Base-by-base conservation (phyloP, 1,139 yeast genomes). In the Hanseniaspora uvarum region DNA sequence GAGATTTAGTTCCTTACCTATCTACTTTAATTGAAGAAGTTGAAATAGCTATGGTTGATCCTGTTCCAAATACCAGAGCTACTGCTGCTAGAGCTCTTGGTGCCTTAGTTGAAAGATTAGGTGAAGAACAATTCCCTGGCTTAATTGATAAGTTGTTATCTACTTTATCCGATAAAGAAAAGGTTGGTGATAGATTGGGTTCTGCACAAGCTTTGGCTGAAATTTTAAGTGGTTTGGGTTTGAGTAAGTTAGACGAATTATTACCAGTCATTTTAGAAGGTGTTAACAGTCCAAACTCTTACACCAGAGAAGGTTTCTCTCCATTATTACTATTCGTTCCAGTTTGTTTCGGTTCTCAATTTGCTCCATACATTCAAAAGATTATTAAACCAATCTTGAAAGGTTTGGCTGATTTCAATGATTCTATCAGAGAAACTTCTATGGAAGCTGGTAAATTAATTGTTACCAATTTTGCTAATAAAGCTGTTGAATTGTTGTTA, bases 61-160 rank as follows among this genome's bases (percentile, higher is more conserved):
- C 98, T 1, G 98, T 94, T 52, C 96, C 98, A 37, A 86, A 84
- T 45, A 92, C 98, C 0, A 80, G 98, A 67, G 94, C 97, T 1
- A 94, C 96, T 36, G 98, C 97, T 26, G 92, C 96, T 26, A 82
- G 96, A 70, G 98, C 98, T 0, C 74, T 94, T 56, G 99, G 99
- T 60, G 88, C 96, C 0, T 74, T 94, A 61, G 96, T 92, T 52
- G 97, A 92, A 67, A 92, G 89, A 67, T 74, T 94, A 46, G 99
- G 99, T 56, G 99, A 94, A 69, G 95, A 86, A 46, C 83, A 81
- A 62, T 89, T 94, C 87, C 97, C 98, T 41, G 85, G 80, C 53
- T 80, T 94, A 68, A 85, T 94, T 62, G 86, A 94, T 54, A 80
- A 89, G 59, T 76, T 94, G 58, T 67, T 92, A 58, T 79, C 73